Conservation (phyloP, 192 early-diverging fungal genomes). For the Rhizophagus sp. region DNA sequence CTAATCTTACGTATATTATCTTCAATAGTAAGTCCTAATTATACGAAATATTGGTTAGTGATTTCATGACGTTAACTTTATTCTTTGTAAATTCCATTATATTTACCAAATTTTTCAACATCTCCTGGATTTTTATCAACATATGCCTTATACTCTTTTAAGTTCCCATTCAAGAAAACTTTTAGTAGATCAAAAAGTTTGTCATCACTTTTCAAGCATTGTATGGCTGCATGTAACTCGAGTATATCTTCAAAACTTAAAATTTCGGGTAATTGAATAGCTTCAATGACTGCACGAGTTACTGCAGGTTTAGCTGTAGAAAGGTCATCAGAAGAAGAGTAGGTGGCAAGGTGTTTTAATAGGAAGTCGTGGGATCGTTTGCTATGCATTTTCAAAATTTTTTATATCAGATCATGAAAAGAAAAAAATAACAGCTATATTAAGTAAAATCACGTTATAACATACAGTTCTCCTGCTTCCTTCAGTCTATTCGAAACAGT, state of each 20-base stretch:
- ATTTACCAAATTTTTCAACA: conserved; percentile 54
- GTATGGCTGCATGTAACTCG: conserved; percentile 65
- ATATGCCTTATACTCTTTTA: conserved; percentile 67
- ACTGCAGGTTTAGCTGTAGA: conserved; percentile 55
- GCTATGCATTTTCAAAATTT: conserved; percentile 16
- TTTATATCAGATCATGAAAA: not conserved
- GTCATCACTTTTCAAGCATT: conserved; percentile 53
- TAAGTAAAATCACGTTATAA: conserved; percentile 21
- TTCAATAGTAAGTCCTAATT: conserved; percentile 45
- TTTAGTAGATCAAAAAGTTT: conserved; percentile 69
- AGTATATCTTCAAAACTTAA: conserved; percentile 80
- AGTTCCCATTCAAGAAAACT: conserved; percentile 64
- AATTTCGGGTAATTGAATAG: conserved; percentile 65
- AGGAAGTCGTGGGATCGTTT: conserved; percentile 60
- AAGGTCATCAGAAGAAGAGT: conserved; percentile 44
- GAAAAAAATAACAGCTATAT: not conserved
- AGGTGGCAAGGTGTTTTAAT: conserved; percentile 66
- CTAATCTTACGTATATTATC: conserved; percentile 80
- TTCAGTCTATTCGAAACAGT: conserved; percentile 63
- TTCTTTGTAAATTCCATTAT: not conserved
- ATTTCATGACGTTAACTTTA: not conserved
- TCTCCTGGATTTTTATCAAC: conserved; percentile 52
- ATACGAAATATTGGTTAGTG: not conserved
- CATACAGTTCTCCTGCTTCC: conserved; percentile 61
- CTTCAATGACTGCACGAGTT: conserved; percentile 63